Base-by-base conservation (phyloP, 1,139 yeast species). In the Hansenula lynferdii region DNA sequence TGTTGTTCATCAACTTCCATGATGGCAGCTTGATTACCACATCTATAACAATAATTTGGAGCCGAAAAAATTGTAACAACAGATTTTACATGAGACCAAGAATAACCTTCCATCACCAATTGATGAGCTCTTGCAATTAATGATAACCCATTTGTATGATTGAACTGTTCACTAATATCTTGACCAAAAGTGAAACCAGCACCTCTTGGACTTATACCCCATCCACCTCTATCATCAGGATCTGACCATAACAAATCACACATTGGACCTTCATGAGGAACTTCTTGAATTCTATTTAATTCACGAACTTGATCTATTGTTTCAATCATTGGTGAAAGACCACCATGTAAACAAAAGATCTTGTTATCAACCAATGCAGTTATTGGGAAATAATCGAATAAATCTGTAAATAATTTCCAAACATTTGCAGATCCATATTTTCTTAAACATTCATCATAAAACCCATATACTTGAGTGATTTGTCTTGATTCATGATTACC, bases 1-100 rank as follows among this genome's bases (percentile, higher is more conserved):
- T 82, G 89, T 58, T 80, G 81, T 64, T 87, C 98, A 63, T 90
- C 97, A 47, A 92, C 96, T 67, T 92, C 97, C 96, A 92, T 89
- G 51, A 92, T 89, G 32, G 98, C 97, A 26, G 98, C 98, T 67
- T 90, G 97, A 67, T 92, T 92, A 56, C 98, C 98, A 69, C 98
- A 92, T 66, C 97, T 72, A 62, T 86, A 92, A 63, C 96, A 92
- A 62, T 92, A 92, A 64, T 92, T 92, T 19, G 98, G 98, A 3
- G 98, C 98, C 36, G 92, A 80, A 72, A 95, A 92, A 37, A 92
- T 94, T n/a, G 98, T 92, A 27, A 86, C 95, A 43, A 87, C 89
- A 45, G 79, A 76, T 62, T 85, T 83, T 54, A 80, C 84, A 61
- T 82, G 89, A 22, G 84, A 73, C 90, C 87, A 81, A 21, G 80